phyloP scores from a whole-genome alignment of 305 asterid genomes.

The Ilex paraguariensis region DNA sequence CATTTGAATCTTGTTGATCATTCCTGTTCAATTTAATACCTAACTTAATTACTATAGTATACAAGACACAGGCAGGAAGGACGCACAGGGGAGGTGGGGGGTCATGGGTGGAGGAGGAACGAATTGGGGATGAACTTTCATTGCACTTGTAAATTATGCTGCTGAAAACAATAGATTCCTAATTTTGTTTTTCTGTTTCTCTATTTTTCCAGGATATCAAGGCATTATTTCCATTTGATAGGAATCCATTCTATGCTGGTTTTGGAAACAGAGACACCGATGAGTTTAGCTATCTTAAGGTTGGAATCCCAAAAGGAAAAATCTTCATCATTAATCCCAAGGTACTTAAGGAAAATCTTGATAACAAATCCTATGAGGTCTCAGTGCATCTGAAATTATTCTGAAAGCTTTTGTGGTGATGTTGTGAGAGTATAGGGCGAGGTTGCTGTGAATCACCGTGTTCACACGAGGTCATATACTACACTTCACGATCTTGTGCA shows the following conservation, averaged over 20 bases:
- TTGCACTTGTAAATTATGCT: no score
- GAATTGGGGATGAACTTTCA: no score
- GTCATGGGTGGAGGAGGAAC: no score
- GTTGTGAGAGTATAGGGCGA: conserved; percentile 60
- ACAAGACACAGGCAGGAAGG: no score
- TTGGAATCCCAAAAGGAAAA: conserved; percentile 89
- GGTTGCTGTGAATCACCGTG: conserved; percentile 68
- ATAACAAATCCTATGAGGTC: conserved; percentile 2
- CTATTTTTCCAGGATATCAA: conserved; percentile 59
- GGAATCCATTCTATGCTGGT: conserved; percentile 93
- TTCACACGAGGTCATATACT: conserved; percentile 69
- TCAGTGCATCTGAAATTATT: conserved; percentile 8
- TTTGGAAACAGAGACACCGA: conserved; percentile 96
- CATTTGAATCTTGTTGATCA: no score
- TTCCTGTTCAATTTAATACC: no score
- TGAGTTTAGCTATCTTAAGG: conserved; percentile 92
- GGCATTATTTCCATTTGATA: conserved; percentile 84
- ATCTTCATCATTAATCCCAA: conserved; percentile 91
- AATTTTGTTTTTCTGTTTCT: conserved; percentile 2
- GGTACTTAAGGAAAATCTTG: conserved; percentile 34
- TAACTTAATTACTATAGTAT: no score
- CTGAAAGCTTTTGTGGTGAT: conserved; percentile 12
- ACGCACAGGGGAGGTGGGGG: no score
- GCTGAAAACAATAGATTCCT: no score
- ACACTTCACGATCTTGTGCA: conserved; percentile 77